Base-by-base conservation (phyloP, 768 basidiomycete genomes). In the Boletus subcaerulescens region DNA sequence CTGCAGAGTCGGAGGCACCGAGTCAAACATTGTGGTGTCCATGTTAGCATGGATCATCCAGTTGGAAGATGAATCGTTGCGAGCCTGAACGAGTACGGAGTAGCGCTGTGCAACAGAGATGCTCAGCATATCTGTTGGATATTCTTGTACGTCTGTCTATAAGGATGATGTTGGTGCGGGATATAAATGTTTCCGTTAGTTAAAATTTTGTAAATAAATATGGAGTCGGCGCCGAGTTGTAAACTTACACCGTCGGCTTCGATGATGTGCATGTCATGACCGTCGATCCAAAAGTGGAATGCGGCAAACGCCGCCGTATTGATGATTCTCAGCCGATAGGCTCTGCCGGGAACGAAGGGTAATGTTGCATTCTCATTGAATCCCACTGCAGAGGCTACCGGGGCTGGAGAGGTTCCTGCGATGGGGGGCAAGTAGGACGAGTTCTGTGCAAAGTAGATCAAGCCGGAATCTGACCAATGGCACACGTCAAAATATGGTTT, bases 21-120 rank as follows among this genome's bases (percentile, higher is more conserved):
- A 76, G 69, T 29, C 29, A 70, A 97, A 98, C 93, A 95, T 96
- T 58, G 74, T 76, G 1, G 81, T 81, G 66, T 95, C 91, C 83
- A 98, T 91, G 76, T 94, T 91, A 5, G 89, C 89, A 65, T 93
- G 91, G 55, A 99, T 84, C 48, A 82, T 84, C 86, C 86, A 98
- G 76, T 99, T 97, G 20, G 81, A 74, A 5, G 80, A 74, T 0
- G 87, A 89, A 60, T 93, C 90, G 71, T 95, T 95, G 45, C 88
- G 83, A 12, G 96, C 95, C 12, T 87, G 87, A 49, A 99, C 91
- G 32, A 98, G 84, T 42, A 99, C 77, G 0, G 94, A 95, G 71
- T 96, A 97, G 18, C 96, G 85, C 71, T 98, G 96, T 0, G 94
- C 94, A 32, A 89, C 93, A 15, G 91, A 79, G 53, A 98, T 53